These are phyloP conservation scores for Nitzschia inconspicua DNA, from an alignment of 108 stramenopile species.

Conservation along the genomic window DNA sequence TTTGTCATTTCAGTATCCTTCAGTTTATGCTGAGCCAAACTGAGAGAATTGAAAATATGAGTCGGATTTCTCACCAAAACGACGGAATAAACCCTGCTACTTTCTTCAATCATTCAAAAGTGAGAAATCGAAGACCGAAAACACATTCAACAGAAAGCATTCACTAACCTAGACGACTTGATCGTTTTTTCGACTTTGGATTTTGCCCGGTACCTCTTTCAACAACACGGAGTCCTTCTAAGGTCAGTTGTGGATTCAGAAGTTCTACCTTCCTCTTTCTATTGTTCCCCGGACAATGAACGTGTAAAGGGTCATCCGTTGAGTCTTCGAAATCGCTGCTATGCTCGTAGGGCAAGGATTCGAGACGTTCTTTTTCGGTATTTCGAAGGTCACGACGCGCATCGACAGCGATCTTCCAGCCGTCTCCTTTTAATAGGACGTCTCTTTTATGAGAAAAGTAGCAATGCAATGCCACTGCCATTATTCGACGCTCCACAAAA, in stretches of 20 bases:
- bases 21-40: background rate
- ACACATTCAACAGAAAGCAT: too few species aligned
- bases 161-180: too few species aligned
- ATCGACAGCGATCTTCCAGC: background rate
- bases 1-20: conserved; percentile 8
- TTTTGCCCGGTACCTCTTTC: too few species aligned
- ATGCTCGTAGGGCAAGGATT: too few species aligned
- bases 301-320: conserved; percentile 13
- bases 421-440: background rate
- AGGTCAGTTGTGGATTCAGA: too few species aligned
- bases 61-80: conserved; percentile 37
- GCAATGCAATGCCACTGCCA: conserved; percentile 50
- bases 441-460: conserved; percentile 33
- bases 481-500: conserved; percentile 53
- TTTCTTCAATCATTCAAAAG: too few species aligned
- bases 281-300: background rate
- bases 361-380: too few species aligned
- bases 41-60: conserved; percentile 48
- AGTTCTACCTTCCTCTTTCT: too few species aligned
- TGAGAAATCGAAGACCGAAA: too few species aligned
- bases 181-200: too few species aligned
- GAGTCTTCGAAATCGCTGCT: conserved; percentile 1
- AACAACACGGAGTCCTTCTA: too few species aligned
- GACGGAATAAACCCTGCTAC: too few species aligned
- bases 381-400: background rate